Evolutionary conservation across 2,329 filamentous ascomycete species (phyloP).

Genomic region (Sporothrix protearum): DNA sequence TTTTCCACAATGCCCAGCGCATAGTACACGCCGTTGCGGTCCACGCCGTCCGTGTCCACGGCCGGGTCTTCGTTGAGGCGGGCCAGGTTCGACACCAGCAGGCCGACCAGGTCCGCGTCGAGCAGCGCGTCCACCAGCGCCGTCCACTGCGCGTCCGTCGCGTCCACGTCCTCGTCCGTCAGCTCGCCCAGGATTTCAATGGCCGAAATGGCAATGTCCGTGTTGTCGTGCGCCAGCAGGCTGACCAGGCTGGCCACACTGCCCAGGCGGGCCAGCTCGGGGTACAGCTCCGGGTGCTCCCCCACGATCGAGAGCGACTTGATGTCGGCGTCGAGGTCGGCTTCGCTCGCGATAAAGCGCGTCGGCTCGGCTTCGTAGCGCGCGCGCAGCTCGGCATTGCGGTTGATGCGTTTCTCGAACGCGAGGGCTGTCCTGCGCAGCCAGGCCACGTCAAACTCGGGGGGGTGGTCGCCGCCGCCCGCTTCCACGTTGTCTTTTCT

Average conservation of each 20-base stretch:
- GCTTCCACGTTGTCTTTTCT: constrained; percentile 38
- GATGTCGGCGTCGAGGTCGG: constrained; percentile 83
- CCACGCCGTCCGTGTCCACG: constrained; percentile 58
- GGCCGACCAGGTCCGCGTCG: constrained; percentile 66
- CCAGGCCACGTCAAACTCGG: constrained; percentile 80
- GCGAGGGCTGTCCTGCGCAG: constrained; percentile 73
- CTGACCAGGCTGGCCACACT: constrained; percentile 71
- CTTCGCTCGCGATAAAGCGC: constrained; percentile 82
- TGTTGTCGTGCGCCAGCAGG: constrained; percentile 89
- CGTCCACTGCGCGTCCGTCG: constrained; percentile 77
- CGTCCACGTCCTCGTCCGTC: constrained; percentile 87
- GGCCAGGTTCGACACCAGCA: constrained; percentile 73
- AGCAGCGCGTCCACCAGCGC: constrained; percentile 64
- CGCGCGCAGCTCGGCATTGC: constrained; percentile 84
- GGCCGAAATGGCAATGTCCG: constrained; percentile 88
- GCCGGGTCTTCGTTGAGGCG: constrained; percentile 72
- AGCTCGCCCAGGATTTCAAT: constrained; percentile 87
- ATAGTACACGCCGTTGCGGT: constrained; percentile 83
- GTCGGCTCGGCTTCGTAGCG: constrained; percentile 77
- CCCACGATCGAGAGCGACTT: constrained; percentile 81
- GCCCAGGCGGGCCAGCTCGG: constrained; percentile 72
- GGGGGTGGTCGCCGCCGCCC: constrained; percentile 43
- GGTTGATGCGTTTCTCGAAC: constrained; percentile 87
- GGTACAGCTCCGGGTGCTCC: constrained; percentile 80
- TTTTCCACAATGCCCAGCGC: constrained; percentile 81